A percentile compares a stretch with the other conserved stretches of the same genome.
phyloP scores from a whole-genome alignment of 2,329 filamentous ascomycete species.

The Huntiella omanensis region DNA sequence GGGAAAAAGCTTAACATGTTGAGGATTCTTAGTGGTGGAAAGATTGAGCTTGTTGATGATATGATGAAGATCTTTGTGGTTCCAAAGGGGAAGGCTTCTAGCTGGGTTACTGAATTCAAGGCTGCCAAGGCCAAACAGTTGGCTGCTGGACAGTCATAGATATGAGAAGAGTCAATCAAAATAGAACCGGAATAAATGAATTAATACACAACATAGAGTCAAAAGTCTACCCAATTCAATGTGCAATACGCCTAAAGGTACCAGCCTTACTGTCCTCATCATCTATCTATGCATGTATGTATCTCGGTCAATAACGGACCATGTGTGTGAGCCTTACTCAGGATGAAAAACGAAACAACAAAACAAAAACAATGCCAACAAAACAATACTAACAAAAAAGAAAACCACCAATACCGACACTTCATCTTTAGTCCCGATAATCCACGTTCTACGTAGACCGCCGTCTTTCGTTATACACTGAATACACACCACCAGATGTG shows the following conservation, averaged over 20 bases:
- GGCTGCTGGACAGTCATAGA: background rate
- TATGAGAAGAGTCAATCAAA: conserved; percentile 3
- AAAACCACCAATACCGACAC: no score
- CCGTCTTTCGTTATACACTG: no score
- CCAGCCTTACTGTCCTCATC: no score
- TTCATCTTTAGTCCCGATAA: no score
- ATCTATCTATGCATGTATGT: no score
- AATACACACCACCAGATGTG: no score
- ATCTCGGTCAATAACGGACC: background rate
- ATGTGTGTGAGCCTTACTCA: background rate
- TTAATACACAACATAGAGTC: conserved; percentile 5
- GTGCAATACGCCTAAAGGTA: background rate
- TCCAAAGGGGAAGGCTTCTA: conserved; percentile 46
- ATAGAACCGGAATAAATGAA: background rate
- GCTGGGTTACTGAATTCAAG: conserved; percentile 79
- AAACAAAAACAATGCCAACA: no score
- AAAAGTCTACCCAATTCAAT: conserved; percentile 3
- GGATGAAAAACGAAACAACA: no score
- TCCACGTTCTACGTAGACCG: no score
- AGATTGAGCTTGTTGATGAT: conserved; percentile 74
- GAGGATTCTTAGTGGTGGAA: conserved; percentile 55
- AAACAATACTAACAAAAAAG: no score
- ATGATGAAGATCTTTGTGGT: conserved; percentile 69
- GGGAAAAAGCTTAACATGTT: conserved; percentile 67
- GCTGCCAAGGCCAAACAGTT: conserved; percentile 39